These are phyloP conservation scores for Hydrangea macrophylla DNA, from an alignment of 148 eudicot genomes.

Conservation along the genomic window DNA sequence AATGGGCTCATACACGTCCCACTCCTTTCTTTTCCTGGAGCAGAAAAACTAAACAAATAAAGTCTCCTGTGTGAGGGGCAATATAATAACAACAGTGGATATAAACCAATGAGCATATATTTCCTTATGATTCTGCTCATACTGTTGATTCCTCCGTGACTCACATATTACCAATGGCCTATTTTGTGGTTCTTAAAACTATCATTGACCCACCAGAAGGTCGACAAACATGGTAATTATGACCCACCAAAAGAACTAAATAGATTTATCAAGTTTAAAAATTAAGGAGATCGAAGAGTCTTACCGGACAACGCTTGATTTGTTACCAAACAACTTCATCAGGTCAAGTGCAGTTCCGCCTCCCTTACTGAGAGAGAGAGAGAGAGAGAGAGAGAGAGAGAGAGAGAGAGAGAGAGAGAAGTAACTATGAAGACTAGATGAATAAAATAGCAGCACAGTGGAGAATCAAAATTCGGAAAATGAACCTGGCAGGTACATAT, in stretches of 20 bases:
- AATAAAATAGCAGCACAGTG: neutral
- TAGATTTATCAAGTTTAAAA: neutral
- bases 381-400: neutral
- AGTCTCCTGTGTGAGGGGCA: neutral
- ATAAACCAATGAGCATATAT: neutral
- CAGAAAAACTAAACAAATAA: neutral
- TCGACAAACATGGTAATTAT: neutral
- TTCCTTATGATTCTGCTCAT: neutral
- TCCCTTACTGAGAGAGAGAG: constrained; percentile 54
- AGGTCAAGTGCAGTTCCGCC: constrained; percentile 76
- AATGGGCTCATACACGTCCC: constrained; percentile 92
- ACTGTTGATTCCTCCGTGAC: neutral
- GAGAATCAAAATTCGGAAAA: neutral
- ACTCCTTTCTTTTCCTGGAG: constrained; percentile 90
- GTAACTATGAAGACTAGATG: neutral
- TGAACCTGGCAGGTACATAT: constrained; percentile 59
- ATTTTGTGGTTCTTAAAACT: neutral
- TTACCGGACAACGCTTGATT: constrained; percentile 87
- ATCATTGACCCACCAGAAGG: neutral
- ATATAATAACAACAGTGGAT: too few relatives aligned
- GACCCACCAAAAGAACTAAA: neutral
- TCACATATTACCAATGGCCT: neutral
- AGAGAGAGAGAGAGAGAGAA: neutral
- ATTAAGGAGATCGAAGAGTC: neutral
- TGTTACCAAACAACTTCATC: constrained; percentile 82